Conservation (phyloP, 176 grass and related monocot species). For the Themeda triandra region DNA sequence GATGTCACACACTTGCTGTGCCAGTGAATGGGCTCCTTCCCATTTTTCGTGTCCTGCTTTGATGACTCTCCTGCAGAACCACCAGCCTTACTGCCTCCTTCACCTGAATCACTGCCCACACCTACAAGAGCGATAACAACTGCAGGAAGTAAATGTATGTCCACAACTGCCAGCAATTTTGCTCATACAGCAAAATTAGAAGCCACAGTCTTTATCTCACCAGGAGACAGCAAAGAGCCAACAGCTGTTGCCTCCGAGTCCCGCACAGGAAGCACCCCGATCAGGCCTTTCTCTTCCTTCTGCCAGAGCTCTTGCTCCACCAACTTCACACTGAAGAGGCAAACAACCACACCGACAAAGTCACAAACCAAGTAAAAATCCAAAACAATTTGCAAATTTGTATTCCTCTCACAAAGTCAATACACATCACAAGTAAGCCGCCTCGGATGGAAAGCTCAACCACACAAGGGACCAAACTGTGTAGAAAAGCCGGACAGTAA, state of each 20-base stretch:
- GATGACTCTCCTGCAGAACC: conserved; percentile 48
- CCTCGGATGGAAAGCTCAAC: background rate
- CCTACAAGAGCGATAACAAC: conserved; percentile 28
- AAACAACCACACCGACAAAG: background rate
- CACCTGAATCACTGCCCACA: conserved; percentile 54
- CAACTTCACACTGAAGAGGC: conserved; percentile 74
- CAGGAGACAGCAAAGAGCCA: conserved; percentile 76
- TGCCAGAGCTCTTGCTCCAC: conserved; percentile 99
- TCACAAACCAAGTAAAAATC: conserved; percentile 12
- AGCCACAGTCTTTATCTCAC: conserved; percentile 36
- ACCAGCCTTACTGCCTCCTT: conserved; percentile 49
- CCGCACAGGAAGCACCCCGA: conserved; percentile 88
- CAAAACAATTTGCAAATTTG: background rate
- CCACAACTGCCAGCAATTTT: background rate
- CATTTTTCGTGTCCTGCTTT: conserved; percentile 64
- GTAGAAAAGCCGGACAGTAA: conserved; percentile 2
- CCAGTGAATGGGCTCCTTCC: conserved; percentile 90
- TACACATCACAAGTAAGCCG: background rate
- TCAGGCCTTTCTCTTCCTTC: conserved; percentile 90
- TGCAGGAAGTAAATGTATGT: conserved; percentile 4
- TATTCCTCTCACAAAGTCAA: background rate
- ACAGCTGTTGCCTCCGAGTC: conserved; percentile 64
- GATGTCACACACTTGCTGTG: conserved; percentile 63
- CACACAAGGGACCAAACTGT: background rate
- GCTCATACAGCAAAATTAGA: background rate